Evolutionary conservation across 495 filamentous ascomycete genomes (phyloP), one percentile per base, ranked within the genome.

Genomic region (Rusavskia elegans): DNA sequence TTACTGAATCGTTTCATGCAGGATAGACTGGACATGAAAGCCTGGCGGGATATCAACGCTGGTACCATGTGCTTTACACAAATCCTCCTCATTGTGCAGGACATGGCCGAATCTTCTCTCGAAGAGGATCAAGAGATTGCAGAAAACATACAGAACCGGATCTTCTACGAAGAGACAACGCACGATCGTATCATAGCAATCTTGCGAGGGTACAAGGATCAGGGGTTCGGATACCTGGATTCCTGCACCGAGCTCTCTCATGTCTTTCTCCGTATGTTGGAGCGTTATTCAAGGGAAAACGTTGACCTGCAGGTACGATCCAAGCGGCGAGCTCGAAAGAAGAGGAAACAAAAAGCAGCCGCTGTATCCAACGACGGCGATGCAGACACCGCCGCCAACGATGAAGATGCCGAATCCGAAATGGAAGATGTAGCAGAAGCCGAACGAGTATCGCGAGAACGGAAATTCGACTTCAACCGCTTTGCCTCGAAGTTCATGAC

Each of bases 111-210:
- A 38, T 90, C 86, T 0, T 77, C 78, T 0, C 72, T 87, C 23
- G 90, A 96, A 55, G 93, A 97, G 10, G 87, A 99, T 58, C 86
- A 93, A 64, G 93, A 97, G 55, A 96, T 99, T 59, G 93, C 93
- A 5, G 90, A 99, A 59, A 99, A 98, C 56, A 95, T 94, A 38
- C 82, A 94, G 49, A 92, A 84, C 59, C 85, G 93, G 29, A 87
- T 99, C 1, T 99, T 99, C 64, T 97, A 99, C 68, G 93, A 99
- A 65, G 89, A 97, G 59, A 81, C 83, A 0, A 96, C 89, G 0
- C 85, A 97, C 60, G 90, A 97, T 55, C 73, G 85, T 7, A 77
- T 97, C 20, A 71, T 92, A 23, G 74, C 79, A 41, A 85, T 95
- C 32, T 70, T 87, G 0, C 74, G 85, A 55, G 78, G 78, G 17